phyloP scores from a whole-genome alignment of 2,329 filamentous ascomycete species.

The Xylaria sp. region DNA sequence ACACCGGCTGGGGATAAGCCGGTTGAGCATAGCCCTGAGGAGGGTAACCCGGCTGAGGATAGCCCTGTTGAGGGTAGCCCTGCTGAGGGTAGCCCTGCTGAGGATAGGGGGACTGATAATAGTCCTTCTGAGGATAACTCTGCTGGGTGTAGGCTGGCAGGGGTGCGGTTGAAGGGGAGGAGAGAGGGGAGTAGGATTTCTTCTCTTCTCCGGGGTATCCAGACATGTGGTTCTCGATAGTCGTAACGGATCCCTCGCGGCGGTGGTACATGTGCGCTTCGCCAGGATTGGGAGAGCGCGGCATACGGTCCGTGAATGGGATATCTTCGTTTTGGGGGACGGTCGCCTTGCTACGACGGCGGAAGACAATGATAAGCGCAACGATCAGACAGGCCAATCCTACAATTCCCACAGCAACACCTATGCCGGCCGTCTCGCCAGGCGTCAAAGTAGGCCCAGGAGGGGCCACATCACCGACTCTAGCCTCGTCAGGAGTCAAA shows the following conservation, averaged over 20 bases:
- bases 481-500: slow-evolving; percentile 19
- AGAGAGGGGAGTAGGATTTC: slow-evolving; percentile 1
- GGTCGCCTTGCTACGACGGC: slow-evolving; percentile 25
- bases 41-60: too few relatives aligned
- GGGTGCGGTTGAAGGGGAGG: neutral
- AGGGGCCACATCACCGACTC: slow-evolving; percentile 11
- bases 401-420: slow-evolving; percentile 30
- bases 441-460: slow-evolving; percentile 23
- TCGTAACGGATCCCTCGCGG: slow-evolving; percentile 23
- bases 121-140: too few relatives aligned
- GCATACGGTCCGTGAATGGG: neutral
- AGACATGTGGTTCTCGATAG: slow-evolving; percentile 21
- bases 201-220: slow-evolving; percentile 12
- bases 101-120: too few relatives aligned
- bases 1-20: neutral
- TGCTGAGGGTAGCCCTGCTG: too few relatives aligned
- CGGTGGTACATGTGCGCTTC: slow-evolving; percentile 1
- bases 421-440: slow-evolving; percentile 35
- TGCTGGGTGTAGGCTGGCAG: too few relatives aligned
- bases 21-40: too few relatives aligned
- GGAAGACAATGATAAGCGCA: slow-evolving; percentile 26
- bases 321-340: slow-evolving; percentile 1
- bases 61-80: too few relatives aligned
- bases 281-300: neutral
- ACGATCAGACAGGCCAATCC: slow-evolving; percentile 20